Evolutionary conservation across 1,139 yeast genomes (phyloP).

Genomic region (Nakaseomyces kungkrabaensis): DNA sequence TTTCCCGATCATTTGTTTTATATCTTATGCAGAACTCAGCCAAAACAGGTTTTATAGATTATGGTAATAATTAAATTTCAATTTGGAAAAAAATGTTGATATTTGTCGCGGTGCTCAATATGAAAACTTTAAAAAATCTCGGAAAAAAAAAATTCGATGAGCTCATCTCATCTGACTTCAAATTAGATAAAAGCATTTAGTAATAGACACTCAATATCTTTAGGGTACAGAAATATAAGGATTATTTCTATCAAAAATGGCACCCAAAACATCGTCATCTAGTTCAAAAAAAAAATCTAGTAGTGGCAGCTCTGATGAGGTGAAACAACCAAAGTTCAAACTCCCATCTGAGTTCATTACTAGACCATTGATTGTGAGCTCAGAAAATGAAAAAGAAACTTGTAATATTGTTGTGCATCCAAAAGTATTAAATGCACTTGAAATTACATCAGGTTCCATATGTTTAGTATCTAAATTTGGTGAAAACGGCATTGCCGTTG

Average conservation of each 20-base stretch:
- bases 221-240: neutral
- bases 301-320: conserved; percentile 13
- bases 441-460: conserved; percentile 44
- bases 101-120: too few species aligned
- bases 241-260: conserved; percentile 11
- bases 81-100: too few species aligned
- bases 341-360: conserved; percentile 41
- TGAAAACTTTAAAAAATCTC: too few species aligned
- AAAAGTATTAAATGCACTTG: conserved; percentile 44
- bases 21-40: too few species aligned
- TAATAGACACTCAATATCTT: neutral
- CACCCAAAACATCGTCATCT: conserved; percentile 21
- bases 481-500: conserved; percentile 40
- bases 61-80: too few species aligned
- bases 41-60: too few species aligned
- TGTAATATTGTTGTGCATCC: conserved; percentile 43
- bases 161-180: neutral
- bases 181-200: too few species aligned
- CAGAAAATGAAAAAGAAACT: conserved; percentile 29
- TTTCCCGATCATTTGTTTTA: too few species aligned
- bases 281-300: conserved; percentile 25
- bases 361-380: conserved; percentile 40
- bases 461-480: conserved; percentile 43
- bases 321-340: conserved; percentile 29
- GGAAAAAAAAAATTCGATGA: neutral